Percentiles rank a stretch among this genome's conserved stretches.
Evolutionary conservation across 495 filamentous ascomycete genomes (phyloP).

Genomic region (Stereocaulon alpinum): DNA sequence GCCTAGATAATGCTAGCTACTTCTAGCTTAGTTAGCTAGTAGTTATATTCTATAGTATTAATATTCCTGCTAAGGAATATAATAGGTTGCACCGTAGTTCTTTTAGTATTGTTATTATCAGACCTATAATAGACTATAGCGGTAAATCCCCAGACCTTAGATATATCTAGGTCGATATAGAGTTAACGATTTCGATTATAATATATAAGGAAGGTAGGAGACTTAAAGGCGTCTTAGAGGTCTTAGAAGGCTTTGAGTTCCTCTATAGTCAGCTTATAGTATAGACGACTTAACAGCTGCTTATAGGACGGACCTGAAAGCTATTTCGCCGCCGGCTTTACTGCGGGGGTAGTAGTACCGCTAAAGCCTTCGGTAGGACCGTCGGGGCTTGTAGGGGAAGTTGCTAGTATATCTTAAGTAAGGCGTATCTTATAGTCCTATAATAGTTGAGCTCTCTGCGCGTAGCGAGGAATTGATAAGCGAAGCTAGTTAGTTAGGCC

Average conservation of each 20-base stretch:
- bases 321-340: neutral
- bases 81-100: neutral
- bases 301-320: neutral
- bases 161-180: conserved; percentile 14
- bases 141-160: conserved; percentile 5
- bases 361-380: too few species aligned
- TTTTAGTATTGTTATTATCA: neutral
- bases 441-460: neutral
- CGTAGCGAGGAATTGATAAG: neutral
- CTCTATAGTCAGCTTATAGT: neutral
- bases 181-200: conserved; percentile 1
- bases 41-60: neutral
- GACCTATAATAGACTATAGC: conserved; percentile 15
- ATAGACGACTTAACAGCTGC: neutral
- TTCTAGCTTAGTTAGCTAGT: neutral
- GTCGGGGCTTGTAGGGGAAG: neutral
- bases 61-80: neutral
- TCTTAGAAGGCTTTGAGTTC: neutral
- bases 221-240: too few species aligned
- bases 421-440: neutral
- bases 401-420: too few species aligned
- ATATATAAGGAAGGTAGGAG: too few species aligned
- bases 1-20: too few species aligned
- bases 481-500: too few species aligned
- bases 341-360: too few species aligned